Evolutionary conservation across 116 monocot species (phyloP), one percentile per base, ranked within the genome.

Genomic region (Iris pallida): DNA sequence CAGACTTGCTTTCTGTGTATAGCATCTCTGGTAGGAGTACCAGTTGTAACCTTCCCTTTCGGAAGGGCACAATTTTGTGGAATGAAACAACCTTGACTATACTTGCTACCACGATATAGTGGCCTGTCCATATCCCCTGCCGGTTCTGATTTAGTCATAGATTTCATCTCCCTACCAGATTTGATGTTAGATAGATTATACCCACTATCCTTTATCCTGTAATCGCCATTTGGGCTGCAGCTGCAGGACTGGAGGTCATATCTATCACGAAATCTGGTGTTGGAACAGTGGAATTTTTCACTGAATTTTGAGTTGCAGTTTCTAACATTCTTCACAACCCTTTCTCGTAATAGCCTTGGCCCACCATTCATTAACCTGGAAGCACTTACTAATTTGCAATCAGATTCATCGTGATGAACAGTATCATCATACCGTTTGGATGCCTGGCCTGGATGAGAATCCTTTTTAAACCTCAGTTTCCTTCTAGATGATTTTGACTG

Each of bases 401-500:
- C 64, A 42, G 59, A 59, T 20, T 70, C 75, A 46, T 75, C 73
- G 63, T 62, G 59, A n/a, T 68, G 68, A 57, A 52, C 48, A 14
- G 59, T 65, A 18, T 71, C 80, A 8, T 78, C 77, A 65, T 75
- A 82, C 84, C 84, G 76, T 52, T 66, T 80, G 42, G 69, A 75
- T 47, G 65, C 18, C 20, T 79, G 74, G 20, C 70, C 82, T 11
- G 63, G 65, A 58, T 45, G 20, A 57, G 64, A 73, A 53, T 80
- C 80, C 63, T 78, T 83, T 55, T 75, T 87, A 61, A 73, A 85
- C 69, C 78, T 79, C 66, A 83, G 52, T 66, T 85, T 85, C 61
- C 76, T 64, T 57, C 85, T 75, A 16, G 83, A 65, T 15, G 83
- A 85, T 79, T 85, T 96, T 78, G 91, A 78, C 60, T 89, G 82